Percentiles rank a stretch among this genome's conserved stretches.
phyloP scores from a whole-genome alignment of 257 asterid genomes.

The Cordia subcordata region DNA sequence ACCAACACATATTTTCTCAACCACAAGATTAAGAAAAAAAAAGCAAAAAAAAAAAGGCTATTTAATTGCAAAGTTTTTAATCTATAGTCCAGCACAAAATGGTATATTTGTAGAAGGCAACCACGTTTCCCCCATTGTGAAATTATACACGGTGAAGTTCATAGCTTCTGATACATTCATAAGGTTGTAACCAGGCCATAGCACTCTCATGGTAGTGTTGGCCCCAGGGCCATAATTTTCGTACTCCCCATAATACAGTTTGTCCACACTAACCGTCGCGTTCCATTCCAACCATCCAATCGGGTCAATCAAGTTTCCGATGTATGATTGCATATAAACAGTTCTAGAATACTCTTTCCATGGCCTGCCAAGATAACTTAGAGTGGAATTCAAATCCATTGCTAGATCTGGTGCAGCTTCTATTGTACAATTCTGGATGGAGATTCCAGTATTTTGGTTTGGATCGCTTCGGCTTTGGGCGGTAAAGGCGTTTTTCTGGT shows the following conservation, averaged over 20 bases:
- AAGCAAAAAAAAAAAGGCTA: neutral
- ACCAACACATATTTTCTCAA: neutral
- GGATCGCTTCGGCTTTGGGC: slow-evolving; percentile 24
- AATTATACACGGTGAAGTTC: slow-evolving; percentile 32
- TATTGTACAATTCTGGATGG: slow-evolving; percentile 20
- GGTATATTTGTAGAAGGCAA: slow-evolving; percentile 27
- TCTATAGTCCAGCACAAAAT: slow-evolving; percentile 11
- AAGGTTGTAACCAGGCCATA: slow-evolving; percentile 21
- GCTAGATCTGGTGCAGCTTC: slow-evolving; percentile 21
- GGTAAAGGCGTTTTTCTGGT: slow-evolving; percentile 17
- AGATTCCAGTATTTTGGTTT: slow-evolving; percentile 19
- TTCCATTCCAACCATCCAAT: slow-evolving; percentile 25
- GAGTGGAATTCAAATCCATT: neutral
- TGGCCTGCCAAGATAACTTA: slow-evolving; percentile 17
- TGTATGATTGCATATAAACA: slow-evolving; percentile 19
- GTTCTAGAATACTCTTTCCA: slow-evolving; percentile 22
- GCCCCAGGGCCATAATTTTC: slow-evolving; percentile 22
- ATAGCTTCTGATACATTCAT: slow-evolving; percentile 27
- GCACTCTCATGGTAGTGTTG: slow-evolving; percentile 16
- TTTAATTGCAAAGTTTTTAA: neutral
- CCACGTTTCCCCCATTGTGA: slow-evolving; percentile 37
- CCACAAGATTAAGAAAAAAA: neutral
- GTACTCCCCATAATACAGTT: slow-evolving; percentile 19
- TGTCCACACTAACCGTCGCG: slow-evolving; percentile 14
- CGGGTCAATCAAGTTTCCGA: slow-evolving; percentile 14